Conservation (phyloP, 805 yeast species). For the Myxozyma melibiosi region DNA sequence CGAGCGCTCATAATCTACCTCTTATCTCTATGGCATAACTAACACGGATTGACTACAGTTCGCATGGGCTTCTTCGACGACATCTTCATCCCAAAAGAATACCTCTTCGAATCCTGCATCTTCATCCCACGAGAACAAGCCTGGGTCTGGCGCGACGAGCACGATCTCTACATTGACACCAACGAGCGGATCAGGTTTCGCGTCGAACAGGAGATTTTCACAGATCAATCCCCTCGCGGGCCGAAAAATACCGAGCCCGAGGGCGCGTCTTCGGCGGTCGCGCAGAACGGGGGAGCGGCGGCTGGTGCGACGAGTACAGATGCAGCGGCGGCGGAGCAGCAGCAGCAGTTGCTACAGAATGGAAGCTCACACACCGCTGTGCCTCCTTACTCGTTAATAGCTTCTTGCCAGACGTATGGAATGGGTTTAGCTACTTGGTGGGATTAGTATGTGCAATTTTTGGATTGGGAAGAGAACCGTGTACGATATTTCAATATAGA, state of each 20-base stretch:
- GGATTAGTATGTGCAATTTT: conserved; percentile 54
- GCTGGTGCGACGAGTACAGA: conserved; percentile 5
- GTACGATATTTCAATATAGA: conserved; percentile 1
- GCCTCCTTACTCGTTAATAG: conserved; percentile 84
- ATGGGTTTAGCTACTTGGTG: conserved; percentile 98
- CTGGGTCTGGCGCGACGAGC: conserved; percentile 90
- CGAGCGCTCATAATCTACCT: conserved; percentile 18
- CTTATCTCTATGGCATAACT: background rate
- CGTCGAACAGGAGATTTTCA: conserved; percentile 84
- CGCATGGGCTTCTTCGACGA: conserved; percentile 89
- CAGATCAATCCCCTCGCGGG: conserved; percentile 76
- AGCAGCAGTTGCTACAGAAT: conserved; percentile 12
- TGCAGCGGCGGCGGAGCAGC: conserved; percentile 6
- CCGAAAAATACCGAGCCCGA: conserved; percentile 51
- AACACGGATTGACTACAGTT: conserved; percentile 39
- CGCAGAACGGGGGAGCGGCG: conserved; percentile 35
- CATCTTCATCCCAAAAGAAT: conserved; percentile 79
- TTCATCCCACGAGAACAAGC: conserved; percentile 77
- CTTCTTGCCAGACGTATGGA: conserved; percentile 93
- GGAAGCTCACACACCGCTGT: conserved; percentile 43
- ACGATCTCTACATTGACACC: conserved; percentile 78
- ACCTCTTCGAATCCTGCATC: conserved; percentile 75
- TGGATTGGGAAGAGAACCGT: background rate
- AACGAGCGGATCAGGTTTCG: conserved; percentile 91
- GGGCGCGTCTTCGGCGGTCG: conserved; percentile 14